Conservation (phyloP, 140 eudicot genomes). For the Ambrosia hybrid region DNA sequence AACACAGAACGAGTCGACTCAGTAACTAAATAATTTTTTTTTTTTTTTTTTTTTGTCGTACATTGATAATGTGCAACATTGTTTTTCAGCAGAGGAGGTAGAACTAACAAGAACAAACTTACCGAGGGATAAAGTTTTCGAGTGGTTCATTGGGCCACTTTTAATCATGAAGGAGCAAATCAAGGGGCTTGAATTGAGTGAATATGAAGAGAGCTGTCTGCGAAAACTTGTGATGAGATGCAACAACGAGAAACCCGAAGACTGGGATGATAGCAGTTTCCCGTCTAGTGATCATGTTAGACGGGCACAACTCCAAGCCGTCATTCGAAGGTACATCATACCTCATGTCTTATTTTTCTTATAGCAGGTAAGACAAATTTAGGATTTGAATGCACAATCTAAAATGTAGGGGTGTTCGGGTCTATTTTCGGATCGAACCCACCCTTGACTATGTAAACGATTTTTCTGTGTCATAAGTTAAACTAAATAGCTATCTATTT, state of each 20-base stretch:
- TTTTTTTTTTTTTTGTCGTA: background rate
- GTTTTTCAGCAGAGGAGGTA: slow-evolving; percentile 62
- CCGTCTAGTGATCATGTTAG: slow-evolving; percentile 73
- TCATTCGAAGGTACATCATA: slow-evolving; percentile 69
- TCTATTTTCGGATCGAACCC: background rate
- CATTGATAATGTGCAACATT: slow-evolving; percentile 1
- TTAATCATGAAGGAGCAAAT: slow-evolving; percentile 89
- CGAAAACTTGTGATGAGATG: slow-evolving; percentile 56
- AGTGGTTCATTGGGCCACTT: slow-evolving; percentile 87
- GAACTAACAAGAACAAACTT: slow-evolving; percentile 58
- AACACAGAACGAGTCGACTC: background rate
- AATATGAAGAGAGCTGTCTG: slow-evolving; percentile 61
- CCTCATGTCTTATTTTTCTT: background rate
- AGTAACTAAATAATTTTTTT: background rate
- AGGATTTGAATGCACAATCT: background rate
- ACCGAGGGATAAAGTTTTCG: slow-evolving; percentile 75
- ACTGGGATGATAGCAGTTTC: slow-evolving; percentile 72
- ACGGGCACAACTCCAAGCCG: slow-evolving; percentile 81
- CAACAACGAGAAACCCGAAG: slow-evolving; percentile 72
- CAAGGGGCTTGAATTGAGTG: slow-evolving; percentile 56
- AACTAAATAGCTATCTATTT: background rate
- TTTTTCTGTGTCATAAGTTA: background rate
- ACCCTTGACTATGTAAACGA: background rate
- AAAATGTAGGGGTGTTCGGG: background rate
- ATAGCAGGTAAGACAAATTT: background rate